These are phyloP conservation scores for Penicillium sp. DNA, from an alignment of 2,329 filamentous ascomycete species.

Conservation along the genomic window DNA sequence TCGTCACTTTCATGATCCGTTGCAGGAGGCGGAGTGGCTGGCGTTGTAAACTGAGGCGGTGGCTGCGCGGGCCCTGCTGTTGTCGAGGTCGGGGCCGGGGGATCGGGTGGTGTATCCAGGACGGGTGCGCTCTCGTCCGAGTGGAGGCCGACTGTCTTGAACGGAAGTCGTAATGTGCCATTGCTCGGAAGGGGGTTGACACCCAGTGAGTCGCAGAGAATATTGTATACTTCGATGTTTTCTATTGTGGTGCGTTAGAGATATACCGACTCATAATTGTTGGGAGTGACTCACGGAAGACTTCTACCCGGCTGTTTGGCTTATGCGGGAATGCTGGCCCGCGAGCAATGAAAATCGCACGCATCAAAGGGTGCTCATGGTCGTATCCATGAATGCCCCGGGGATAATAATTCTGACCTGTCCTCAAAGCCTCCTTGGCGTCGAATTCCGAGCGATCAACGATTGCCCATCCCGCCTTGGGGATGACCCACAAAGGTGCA, in stretches of 20 bases:
- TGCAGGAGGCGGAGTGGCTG: conserved; percentile 4
- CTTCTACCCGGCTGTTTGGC: conserved; percentile 71
- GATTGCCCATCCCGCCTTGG: conserved; percentile 88
- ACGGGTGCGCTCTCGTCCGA: conserved; percentile 38
- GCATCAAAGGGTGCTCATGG: conserved; percentile 89
- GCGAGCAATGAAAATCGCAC: conserved; percentile 87
- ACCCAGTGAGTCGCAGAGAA: conserved; percentile 82
- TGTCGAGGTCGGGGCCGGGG: conserved; percentile 23
- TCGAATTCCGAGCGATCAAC: conserved; percentile 77
- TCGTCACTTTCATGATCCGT: conserved; percentile 20
- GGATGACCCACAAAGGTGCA: conserved; percentile 90
- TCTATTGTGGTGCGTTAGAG: conserved; percentile 50
- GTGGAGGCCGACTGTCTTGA: conserved; percentile 45
- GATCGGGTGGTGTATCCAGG: conserved; percentile 34
- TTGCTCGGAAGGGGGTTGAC: conserved; percentile 75
- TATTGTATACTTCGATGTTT: conserved; percentile 93
- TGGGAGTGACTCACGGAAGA: conserved; percentile 67
- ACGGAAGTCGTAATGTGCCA: conserved; percentile 64
- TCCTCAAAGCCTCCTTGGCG: conserved; percentile 61
- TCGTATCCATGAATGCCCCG: conserved; percentile 91
- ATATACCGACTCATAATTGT: not conserved
- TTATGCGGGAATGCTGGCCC: conserved; percentile 88
- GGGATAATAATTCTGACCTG: conserved; percentile 68
- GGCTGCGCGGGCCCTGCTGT: not conserved
- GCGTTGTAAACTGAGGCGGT: not conserved